phyloP scores from a whole-genome alignment of 2,329 filamentous ascomycete species.

The Orbilia ellipsospora region DNA sequence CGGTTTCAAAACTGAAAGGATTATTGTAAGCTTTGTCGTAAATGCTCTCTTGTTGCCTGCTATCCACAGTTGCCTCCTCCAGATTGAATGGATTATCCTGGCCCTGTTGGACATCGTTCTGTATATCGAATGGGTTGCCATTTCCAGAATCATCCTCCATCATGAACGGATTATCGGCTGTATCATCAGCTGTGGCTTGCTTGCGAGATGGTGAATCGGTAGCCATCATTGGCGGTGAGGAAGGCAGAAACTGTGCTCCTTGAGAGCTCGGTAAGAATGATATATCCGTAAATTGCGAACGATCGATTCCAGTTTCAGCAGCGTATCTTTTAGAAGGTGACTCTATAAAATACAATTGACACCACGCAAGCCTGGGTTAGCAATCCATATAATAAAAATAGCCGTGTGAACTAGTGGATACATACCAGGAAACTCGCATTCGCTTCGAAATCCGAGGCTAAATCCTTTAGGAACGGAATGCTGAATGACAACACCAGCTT shows the following conservation, averaged over 20 bases:
- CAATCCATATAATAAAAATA: neutral
- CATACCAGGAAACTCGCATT: constrained; percentile 62
- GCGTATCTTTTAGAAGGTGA: constrained; percentile 58
- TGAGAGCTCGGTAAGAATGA: constrained; percentile 48
- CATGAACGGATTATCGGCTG: constrained; percentile 35
- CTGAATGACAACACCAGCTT: constrained; percentile 66
- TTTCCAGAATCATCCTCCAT: constrained; percentile 35
- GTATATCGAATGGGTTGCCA: constrained; percentile 35
- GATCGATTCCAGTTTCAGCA: constrained; percentile 37
- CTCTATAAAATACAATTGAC: constrained; percentile 61
- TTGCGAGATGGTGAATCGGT: no score
- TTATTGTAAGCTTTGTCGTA: constrained; percentile 42
- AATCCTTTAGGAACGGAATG: constrained; percentile 66
- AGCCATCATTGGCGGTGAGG: constrained; percentile 25
- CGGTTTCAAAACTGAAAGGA: constrained; percentile 37
- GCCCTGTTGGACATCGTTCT: constrained; percentile 15
- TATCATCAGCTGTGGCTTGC: no score
- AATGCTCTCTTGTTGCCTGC: constrained; percentile 25
- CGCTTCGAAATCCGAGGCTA: constrained; percentile 66
- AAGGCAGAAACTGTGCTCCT: constrained; percentile 29
- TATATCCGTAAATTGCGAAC: constrained; percentile 44
- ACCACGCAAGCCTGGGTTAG: neutral
- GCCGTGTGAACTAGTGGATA: neutral
- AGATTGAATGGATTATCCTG: constrained; percentile 20
- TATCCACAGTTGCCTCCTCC: neutral